Evolutionary conservation across 2,329 filamentous ascomycete species (phyloP), one percentile per base, ranked within the genome.

Genomic region (Paraphoma chrysanthemicola): DNA sequence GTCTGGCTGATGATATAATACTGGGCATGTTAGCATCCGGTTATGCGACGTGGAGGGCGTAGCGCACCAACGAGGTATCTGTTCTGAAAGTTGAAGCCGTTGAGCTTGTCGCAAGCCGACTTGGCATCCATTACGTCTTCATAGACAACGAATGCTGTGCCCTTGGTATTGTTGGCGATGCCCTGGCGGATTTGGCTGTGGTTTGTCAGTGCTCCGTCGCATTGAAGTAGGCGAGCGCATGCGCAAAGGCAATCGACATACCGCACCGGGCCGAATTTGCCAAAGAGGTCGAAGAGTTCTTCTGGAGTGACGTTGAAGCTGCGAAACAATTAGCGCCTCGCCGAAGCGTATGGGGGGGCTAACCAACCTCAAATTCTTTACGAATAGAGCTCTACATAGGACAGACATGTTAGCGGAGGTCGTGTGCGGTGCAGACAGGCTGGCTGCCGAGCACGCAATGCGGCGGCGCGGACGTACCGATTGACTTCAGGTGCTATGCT

Each of bases 61-160:
- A 36, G 47, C 92, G 60, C 87, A 96, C 92, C 93, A 75, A 99
- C 95, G 71, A 99, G 91, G 81, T 99, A 99, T 78, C 95, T 91
- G 82, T 94, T 97, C 84, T 99, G 95, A 80, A 99, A 99, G 84
- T 99, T 99, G 88, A 96, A 99, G 78, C 95, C 95, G 85, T 99
- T 99, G 79, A 99, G 86, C 84, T 98, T 97, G 85, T 99, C 95
- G 85, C 95, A 98, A 76, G 95, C 95, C 81, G 93, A 90, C 84
- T 99, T 99, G 68, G 95, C 93, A 85, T 99, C 95, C 86, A 95
- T 91, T 69, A 98, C 94, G 86, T 99, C 95, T 81, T 98, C 95
- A 85, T 97, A 99, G 81, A 99, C 95, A 71, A 99, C 95, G 80
- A 97, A 99, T 68, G 94, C 95, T 51, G 95, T 99, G 78, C 95